A percentile compares a stretch with the other conserved stretches of the same genome.
These are phyloP conservation scores for Rubus parviflorus DNA, from an alignment of 306 rosid species.

Conservation along the genomic window DNA sequence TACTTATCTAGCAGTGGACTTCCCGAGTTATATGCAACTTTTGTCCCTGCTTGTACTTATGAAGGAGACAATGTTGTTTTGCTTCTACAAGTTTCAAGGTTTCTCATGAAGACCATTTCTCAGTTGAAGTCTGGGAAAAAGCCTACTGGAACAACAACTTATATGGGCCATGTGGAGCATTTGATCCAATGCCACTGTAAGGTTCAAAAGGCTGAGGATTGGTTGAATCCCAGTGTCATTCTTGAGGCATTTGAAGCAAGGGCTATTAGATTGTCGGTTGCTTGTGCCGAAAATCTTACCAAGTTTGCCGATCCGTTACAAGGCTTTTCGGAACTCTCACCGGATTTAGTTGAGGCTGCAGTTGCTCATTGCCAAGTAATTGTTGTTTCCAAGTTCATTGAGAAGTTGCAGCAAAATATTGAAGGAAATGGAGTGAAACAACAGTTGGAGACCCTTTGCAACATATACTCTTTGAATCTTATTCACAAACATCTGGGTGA, in stretches of 20 bases:
- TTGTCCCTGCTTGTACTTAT: slow-evolving; percentile 83
- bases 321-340: slow-evolving; percentile 68
- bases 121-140: slow-evolving; percentile 66
- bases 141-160: slow-evolving; percentile 76
- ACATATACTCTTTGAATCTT: slow-evolving; percentile 68
- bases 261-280: slow-evolving; percentile 67
- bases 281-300: slow-evolving; percentile 66
- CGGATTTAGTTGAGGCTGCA: slow-evolving; percentile 75
- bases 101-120: slow-evolving; percentile 77
- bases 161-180: slow-evolving; percentile 63
- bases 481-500: slow-evolving; percentile 77
- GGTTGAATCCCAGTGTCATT: slow-evolving; percentile 67
- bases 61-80: slow-evolving; percentile 90
- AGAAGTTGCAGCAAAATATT: slow-evolving; percentile 68
- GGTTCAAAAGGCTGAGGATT: slow-evolving; percentile 74
- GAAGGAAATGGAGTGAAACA: slow-evolving; percentile 82
- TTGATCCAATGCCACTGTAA: slow-evolving; percentile 49
- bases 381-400: slow-evolving; percentile 86
- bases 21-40: slow-evolving; percentile 87
- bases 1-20: slow-evolving; percentile 91
- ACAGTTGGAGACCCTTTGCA: slow-evolving; percentile 61
- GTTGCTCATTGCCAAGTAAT: slow-evolving; percentile 83
- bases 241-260: slow-evolving; percentile 84
- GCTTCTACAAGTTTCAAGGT: slow-evolving; percentile 90
- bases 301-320: slow-evolving; percentile 65